phyloP scores from a whole-genome alignment of 2,329 filamentous ascomycete species.

The Colletotrichum tropicale region DNA sequence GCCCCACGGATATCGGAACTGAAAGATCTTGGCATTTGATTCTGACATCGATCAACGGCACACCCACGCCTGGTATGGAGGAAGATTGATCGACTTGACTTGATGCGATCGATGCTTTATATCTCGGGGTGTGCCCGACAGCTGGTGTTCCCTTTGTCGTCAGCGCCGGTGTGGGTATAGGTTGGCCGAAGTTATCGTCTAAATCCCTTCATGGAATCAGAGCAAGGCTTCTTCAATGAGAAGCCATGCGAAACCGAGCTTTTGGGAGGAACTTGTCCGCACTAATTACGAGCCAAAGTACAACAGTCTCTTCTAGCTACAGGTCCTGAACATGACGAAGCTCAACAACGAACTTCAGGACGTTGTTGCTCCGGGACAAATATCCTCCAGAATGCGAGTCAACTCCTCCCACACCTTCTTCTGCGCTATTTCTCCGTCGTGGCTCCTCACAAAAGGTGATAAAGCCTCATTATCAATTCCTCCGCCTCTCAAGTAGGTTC shows the following conservation, averaged over 20 bases:
- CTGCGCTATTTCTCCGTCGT: neutral
- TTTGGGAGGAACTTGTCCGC: too few relatives aligned
- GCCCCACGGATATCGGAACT: neutral
- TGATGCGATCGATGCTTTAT: neutral
- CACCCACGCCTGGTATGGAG: neutral
- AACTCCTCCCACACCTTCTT: neutral
- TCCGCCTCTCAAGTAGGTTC: neutral
- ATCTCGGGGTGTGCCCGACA: neutral
- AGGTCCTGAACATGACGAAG: too few relatives aligned
- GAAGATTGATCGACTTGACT: neutral
- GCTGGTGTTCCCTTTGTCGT: neutral
- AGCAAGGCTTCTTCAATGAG: neutral
- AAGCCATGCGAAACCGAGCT: neutral
- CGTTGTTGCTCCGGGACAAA: neutral
- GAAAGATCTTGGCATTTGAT: neutral
- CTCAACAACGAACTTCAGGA: neutral
- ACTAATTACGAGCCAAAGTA: too few relatives aligned
- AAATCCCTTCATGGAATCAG: accelerated
- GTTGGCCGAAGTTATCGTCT: neutral
- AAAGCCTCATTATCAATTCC: neutral
- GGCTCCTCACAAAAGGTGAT: too few relatives aligned
- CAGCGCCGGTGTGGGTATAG: neutral
- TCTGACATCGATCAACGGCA: neutral
- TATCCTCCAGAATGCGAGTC: neutral
- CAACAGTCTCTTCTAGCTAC: too few relatives aligned